Percentiles rank a stretch among this genome's conserved stretches.
phyloP scores from a whole-genome alignment of 768 basidiomycete species.

The Naganishia vaughanmartiniae region DNA sequence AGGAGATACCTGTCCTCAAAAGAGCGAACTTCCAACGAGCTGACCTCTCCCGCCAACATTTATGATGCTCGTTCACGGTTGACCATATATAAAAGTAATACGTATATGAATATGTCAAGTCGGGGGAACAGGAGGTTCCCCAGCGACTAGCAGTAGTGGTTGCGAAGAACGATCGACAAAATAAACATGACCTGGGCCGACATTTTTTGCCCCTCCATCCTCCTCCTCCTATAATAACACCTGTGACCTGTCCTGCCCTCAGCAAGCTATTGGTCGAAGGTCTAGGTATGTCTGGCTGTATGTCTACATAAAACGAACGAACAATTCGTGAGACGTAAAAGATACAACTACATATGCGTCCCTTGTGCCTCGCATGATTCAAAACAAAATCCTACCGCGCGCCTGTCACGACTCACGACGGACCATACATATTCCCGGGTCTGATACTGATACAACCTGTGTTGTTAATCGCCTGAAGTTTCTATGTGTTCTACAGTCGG shows the following conservation, averaged over 20 bases:
- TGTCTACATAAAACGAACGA: too few relatives aligned
- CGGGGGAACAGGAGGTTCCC: background rate
- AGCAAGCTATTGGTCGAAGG: too few relatives aligned
- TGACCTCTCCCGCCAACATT: too few relatives aligned
- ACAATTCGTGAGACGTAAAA: background rate
- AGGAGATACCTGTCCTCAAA: too few relatives aligned
- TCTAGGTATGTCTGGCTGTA: too few relatives aligned
- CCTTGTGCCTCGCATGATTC: background rate
- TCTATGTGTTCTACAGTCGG: background rate
- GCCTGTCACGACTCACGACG: too few relatives aligned
- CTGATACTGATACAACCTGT: background rate
- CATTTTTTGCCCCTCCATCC: too few relatives aligned
- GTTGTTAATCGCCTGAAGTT: background rate
- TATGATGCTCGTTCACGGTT: background rate
- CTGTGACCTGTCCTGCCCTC: too few relatives aligned
- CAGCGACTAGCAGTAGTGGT: background rate
- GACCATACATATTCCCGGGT: background rate
- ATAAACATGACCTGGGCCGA: background rate
- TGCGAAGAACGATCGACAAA: slow-evolving; percentile 3
- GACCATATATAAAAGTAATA: background rate
- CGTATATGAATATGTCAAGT: too few relatives aligned
- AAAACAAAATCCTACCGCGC: background rate
- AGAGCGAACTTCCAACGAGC: too few relatives aligned
- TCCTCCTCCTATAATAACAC: too few relatives aligned
- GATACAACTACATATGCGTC: background rate